Base-by-base conservation (phyloP, 2,329 filamentous ascomycete species). In the Didymella exigua region DNA sequence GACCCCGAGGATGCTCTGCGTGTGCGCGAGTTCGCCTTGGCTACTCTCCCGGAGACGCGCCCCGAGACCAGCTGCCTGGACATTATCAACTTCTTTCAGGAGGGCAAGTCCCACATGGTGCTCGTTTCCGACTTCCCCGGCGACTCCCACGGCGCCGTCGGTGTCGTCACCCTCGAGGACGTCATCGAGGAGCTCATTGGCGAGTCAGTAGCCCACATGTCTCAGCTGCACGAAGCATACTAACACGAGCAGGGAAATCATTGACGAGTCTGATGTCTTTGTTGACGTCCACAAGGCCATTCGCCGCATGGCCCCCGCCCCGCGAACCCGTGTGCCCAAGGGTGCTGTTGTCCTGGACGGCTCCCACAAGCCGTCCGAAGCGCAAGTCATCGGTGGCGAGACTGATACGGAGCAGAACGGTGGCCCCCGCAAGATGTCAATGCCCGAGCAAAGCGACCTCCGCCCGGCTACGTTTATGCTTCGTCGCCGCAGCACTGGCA, bases 71-170 rank as follows among this genome's bases (percentile, higher is more conserved):
- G 93, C 78, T 99, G 95, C 73, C 78, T 99, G 51, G 95, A 99
- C 74, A 98, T 99, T 68, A 91, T 99, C 78, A 99, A 99, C 78
- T 99, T 97, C 77, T 99, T 99, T 80, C 95, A 99, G 76, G 95
- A 99, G 79, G 95, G 95, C 67, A 99, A 99, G 75, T 96, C 93
- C 1, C 95, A 99, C 75, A 96, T 99, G 93, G 93, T 98, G 0
- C 81, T 99, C 24, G 95, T 98, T 8, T 97, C 93, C 0, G 90
- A 96, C 68, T 84, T 79, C 61, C 95, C 95, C 1, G 93, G 93
- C n/a, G 91, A 96, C 62, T 88, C 96, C 68, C 87, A 90, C 67
- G 95, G 95, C 40, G 92, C 93, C 5, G 80, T 96, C 11, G 95
- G 95, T 51, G 95, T 99, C 3, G 91, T 99, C 14, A 99, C 95